Evolutionary conservation across 2,329 filamentous ascomycete genomes (phyloP), one percentile per base, ranked within the genome.

Genomic region (Diaporthe destruens): DNA sequence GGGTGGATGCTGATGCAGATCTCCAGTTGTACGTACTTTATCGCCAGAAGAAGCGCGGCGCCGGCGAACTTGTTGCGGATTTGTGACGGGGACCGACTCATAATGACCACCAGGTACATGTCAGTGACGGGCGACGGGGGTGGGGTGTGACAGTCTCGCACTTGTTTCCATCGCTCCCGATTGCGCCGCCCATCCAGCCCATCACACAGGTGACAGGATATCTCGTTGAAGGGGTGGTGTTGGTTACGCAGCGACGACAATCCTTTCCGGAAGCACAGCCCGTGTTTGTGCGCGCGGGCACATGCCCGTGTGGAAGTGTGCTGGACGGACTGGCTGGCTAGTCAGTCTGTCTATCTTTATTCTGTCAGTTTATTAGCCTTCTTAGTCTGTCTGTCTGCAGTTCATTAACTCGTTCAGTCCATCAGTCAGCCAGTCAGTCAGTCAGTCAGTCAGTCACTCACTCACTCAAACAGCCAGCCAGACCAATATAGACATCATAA

Each of bases 131-230:
- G 39, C 12, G 39, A 6, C 36, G 29, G 53, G 32, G 34, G 67
- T 53, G 67, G 61, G 20, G 61, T 66, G 61, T 66, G 36, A 70
- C 67, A 61, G 54, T 51, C 44, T 59, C 12, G 55, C 55, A 70
- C 67, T 29, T 61, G 67, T 61, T 70, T 61, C 67, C 67, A 59
- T 69, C 42, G 67, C 39, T 69, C 54, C 67, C 67, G 67, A 49
- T 69, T 69, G 55, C 67, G 67, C 67, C 67, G 67, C 36, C 34
- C 34, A 5, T 14, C 39, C 39, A 36, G 39, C 39, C 55, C 47
- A 69, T 69, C 56, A 69, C 67, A 59, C 42, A 5, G 29, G 29
- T 29, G 29, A 29, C 29, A 65, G 44, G 29, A 69, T 42, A 44
- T 36, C 42, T 29, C 36, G 29, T 36, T 39, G 54, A 69, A 12